Evolutionary conservation across 306 rosid genomes (phyloP), one percentile per base, ranked within the genome.

Genomic region (Rosa persica): DNA sequence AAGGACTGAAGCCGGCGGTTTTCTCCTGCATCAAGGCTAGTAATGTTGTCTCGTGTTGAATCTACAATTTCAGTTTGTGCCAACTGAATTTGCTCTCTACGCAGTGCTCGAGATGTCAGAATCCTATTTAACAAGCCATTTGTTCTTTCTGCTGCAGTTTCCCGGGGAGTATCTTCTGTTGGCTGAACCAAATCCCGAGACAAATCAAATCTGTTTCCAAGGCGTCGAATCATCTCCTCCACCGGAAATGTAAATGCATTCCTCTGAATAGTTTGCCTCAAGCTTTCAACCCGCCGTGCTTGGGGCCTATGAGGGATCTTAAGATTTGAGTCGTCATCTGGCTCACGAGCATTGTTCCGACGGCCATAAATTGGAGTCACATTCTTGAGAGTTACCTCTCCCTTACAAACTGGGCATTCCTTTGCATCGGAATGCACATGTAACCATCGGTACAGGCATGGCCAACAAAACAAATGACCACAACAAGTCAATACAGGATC

Each of bases 391-490:
- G 89, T 86, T 7, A 96, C 99, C 88, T 96, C 98, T 67, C 98
- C 99, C 87, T 96, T 96, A 78, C 99, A 96, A 64, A 96, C 93
- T 0, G 99, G 99, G 74, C 99, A 96, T 75, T 96, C 97, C 86
- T 83, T 89, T 23, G 98, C 97, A 39, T 91, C 98, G 0, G 98
- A 92, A 86, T 90, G 92, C 69, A 86, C 82, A 86, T 93, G 90
- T 77, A 96, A 66, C 98, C 98, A 93, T 25, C 94, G 86, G 80
- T 93, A 96, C 38, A 96, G 77, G 82, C 99, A 96, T 0, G 98
- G 80, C 99, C 98, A 96, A 79, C 98, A 96, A 83, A 91, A 93
- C 81, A 96, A 81, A 86, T 96, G 99, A 75, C 99, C 99, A 60
- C 99, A 96, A 79, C 97, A 90, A 77, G 99, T 96, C 66, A 96